Conservation (phyloP, 1,284 basidiomycete species). For the Malassezia vespertilionis region DNA sequence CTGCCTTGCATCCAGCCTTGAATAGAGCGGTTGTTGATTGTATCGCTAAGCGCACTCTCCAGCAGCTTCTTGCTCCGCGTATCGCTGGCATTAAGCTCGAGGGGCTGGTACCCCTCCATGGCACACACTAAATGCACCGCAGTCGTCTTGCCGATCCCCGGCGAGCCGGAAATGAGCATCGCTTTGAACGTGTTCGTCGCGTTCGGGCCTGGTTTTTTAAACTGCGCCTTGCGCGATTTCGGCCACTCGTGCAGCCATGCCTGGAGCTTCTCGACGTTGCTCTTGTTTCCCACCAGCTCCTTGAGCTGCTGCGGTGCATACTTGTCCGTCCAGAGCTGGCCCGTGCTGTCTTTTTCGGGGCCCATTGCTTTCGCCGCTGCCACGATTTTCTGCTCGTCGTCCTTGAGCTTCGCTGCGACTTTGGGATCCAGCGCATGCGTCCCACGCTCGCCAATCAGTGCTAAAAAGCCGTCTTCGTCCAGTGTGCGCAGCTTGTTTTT, state of each 20-base stretch:
- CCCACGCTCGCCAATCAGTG: slow-evolving; percentile 51
- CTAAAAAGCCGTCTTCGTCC: slow-evolving; percentile 75
- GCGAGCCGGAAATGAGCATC: slow-evolving; percentile 79
- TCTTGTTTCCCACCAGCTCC: slow-evolving; percentile 92
- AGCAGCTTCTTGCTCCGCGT: slow-evolving; percentile 89
- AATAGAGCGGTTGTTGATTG: slow-evolving; percentile 58
- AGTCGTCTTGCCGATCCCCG: slow-evolving; percentile 95
- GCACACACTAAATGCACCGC: slow-evolving; percentile 85
- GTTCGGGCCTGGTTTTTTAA: slow-evolving; percentile 88
- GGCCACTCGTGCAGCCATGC: slow-evolving; percentile 76
- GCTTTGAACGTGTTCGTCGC: slow-evolving; percentile 77
- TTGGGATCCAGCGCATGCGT: slow-evolving; percentile 59
- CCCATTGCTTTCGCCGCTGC: slow-evolving; percentile 37
- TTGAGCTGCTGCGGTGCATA: slow-evolving; percentile 80
- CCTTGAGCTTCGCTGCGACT: slow-evolving; percentile 66
- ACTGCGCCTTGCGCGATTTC: slow-evolving; percentile 41
- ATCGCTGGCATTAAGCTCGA: slow-evolving; percentile 94
- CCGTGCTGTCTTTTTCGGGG: slow-evolving; percentile 31
- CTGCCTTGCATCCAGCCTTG: slow-evolving; percentile 65
- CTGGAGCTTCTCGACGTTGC: slow-evolving; percentile 68
- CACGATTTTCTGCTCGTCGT: slow-evolving; percentile 57
- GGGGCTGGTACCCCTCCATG: slow-evolving; percentile 74
- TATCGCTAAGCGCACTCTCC: slow-evolving; percentile 55
- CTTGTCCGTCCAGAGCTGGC: slow-evolving; percentile 74
- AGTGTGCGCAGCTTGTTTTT: slow-evolving; percentile 65